Evolutionary conservation across 352 stramenopile species (phyloP).

Genomic region (Phytophthora citricola): DNA sequence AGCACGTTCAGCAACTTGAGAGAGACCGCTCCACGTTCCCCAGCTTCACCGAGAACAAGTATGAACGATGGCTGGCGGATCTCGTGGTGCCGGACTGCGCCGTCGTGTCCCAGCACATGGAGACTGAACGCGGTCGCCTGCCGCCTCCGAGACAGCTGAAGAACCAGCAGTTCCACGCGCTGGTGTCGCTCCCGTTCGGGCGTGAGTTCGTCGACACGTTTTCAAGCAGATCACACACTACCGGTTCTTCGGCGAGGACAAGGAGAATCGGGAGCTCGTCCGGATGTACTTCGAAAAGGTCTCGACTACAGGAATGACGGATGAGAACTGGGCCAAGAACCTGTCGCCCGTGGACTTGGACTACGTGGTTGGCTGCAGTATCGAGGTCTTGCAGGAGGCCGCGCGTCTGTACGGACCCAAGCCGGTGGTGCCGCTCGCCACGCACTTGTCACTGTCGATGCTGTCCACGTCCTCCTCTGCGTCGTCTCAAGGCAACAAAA

Average conservation of each 20-base stretch:
- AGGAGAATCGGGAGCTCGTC: constrained; percentile 74
- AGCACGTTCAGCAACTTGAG: constrained; percentile 72
- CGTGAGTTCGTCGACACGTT: constrained; percentile 68
- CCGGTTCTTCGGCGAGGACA: constrained; percentile 74
- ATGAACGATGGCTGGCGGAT: constrained; percentile 77
- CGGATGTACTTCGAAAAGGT: constrained; percentile 86
- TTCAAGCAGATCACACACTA: constrained; percentile 79
- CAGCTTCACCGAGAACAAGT: constrained; percentile 71
- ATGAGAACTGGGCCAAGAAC: constrained; percentile 65
- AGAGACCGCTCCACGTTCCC: constrained; percentile 52
- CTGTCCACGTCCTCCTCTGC: constrained; percentile 44
- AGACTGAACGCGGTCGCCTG: constrained; percentile 47
- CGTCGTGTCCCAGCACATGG: constrained; percentile 54
- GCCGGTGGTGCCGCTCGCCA: constrained; percentile 37
- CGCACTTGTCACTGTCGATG: constrained; percentile 48
- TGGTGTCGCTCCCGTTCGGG: constrained; percentile 76
- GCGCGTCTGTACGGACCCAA: constrained; percentile 74
- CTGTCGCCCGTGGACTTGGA: constrained; percentile 49
- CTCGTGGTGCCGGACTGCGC: constrained; percentile 67
- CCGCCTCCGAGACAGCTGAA: constrained; percentile 71
- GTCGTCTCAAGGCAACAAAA: constrained; percentile 53
- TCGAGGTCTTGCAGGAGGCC: constrained; percentile 81
- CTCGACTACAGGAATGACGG: constrained; percentile 68
- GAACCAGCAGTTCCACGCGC: constrained; percentile 70
- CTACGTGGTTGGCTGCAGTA: constrained; percentile 64